Conservation (phyloP, 2,329 filamentous ascomycete species). For the Cryoendolithus antarcticus region DNA sequence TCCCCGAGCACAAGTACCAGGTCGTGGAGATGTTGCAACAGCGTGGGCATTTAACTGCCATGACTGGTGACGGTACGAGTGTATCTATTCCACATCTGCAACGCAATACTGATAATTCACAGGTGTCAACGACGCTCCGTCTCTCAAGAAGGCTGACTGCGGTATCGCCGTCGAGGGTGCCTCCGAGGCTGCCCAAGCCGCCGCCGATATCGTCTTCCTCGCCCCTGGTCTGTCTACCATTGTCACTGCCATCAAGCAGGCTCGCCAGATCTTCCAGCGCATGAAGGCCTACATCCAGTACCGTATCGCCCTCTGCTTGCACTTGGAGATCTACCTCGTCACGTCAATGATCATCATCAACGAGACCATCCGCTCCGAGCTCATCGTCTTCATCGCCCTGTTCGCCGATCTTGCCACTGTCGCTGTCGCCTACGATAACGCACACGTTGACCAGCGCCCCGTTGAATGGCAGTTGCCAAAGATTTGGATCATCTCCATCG, state of each 20-base stretch:
- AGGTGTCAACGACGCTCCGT: conserved; percentile 60
- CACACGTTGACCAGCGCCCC: conserved; percentile 60
- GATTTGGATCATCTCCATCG: conserved; percentile 65
- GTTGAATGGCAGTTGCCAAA: conserved; percentile 73
- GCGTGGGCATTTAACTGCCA: conserved; percentile 59
- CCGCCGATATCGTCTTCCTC: conserved; percentile 63
- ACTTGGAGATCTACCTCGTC: conserved; percentile 64
- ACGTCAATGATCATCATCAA: conserved; percentile 71
- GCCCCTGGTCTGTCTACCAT: conserved; percentile 60
- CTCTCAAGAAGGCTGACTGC: conserved; percentile 62
- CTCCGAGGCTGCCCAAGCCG: conserved; percentile 59
- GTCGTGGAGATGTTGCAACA: conserved; percentile 66
- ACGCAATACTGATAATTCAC: conserved; percentile 7
- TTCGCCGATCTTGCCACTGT: conserved; percentile 72
- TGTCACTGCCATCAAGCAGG: conserved; percentile 60
- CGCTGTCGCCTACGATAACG: conserved; percentile 68
- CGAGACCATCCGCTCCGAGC: conserved; percentile 59
- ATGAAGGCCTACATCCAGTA: conserved; percentile 71
- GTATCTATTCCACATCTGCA: neutral
- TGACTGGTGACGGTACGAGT: conserved; percentile 55
- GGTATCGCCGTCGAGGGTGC: conserved; percentile 63
- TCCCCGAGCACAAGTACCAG: conserved; percentile 65
- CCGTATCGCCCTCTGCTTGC: conserved; percentile 62
- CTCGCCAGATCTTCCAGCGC: conserved; percentile 64
- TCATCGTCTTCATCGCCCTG: conserved; percentile 67